Evolutionary conservation across 208 protist genomes (phyloP).

Genomic region (Leishmania braziliensis): DNA sequence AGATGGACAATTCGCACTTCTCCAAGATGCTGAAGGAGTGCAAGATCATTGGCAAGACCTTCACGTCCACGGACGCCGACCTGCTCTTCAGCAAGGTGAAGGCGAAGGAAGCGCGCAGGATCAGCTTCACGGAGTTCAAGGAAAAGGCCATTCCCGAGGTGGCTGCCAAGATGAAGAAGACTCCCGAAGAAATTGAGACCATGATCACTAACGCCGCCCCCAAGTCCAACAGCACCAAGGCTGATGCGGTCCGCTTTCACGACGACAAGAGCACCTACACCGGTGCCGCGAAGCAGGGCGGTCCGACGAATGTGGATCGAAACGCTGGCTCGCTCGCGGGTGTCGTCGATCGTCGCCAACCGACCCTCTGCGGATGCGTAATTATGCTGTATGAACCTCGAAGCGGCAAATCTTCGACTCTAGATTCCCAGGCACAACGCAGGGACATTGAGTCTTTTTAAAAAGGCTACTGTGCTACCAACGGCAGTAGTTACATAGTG

Average conservation of each 20-base stretch:
- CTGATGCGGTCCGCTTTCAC: constrained; percentile 87
- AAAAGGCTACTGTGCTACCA: too few relatives aligned
- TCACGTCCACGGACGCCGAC: constrained; percentile 89
- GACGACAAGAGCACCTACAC: constrained; percentile 93
- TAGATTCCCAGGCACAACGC: too few relatives aligned
- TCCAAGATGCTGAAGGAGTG: constrained; percentile 92
- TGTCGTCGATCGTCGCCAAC: constrained; percentile 79
- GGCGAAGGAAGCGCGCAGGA: constrained; percentile 87
- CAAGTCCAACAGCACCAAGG: constrained; percentile 77
- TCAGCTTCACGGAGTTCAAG: constrained; percentile 76
- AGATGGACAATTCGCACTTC: constrained; percentile 93
- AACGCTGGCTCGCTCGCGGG: constrained; percentile 81
- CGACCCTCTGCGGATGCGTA: too few relatives aligned
- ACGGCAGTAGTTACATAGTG: too few relatives aligned
- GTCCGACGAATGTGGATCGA: constrained; percentile 91
- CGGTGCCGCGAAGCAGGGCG: constrained; percentile 87
- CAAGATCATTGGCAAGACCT: constrained; percentile 90
- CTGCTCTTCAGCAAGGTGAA: constrained; percentile 93
- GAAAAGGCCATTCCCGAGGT: constrained; percentile 82
- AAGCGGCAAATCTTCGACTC: too few relatives aligned
- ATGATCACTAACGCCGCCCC: constrained; percentile 58
- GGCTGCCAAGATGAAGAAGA: constrained; percentile 87
- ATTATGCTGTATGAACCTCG: too few relatives aligned
- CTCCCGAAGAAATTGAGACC: constrained; percentile 55
- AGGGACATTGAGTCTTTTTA: too few relatives aligned